These are phyloP conservation scores for Hortiboletus campestris DNA, from an alignment of 768 basidiomycete species.

Conservation along the genomic window DNA sequence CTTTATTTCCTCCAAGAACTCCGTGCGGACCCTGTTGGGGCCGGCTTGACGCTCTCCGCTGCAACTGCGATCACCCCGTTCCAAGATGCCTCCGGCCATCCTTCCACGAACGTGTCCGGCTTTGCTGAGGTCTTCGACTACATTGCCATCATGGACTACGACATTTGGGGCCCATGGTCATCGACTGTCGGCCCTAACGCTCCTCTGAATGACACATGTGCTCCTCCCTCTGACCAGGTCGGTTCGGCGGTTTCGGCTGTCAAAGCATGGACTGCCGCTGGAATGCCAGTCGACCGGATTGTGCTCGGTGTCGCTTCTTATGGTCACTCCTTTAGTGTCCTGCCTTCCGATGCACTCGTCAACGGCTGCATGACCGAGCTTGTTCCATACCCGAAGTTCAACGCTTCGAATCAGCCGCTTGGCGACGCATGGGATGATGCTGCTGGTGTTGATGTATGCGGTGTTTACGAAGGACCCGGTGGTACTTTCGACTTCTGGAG, in stretches of 20 bases:
- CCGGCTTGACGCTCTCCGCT: constrained; percentile 63
- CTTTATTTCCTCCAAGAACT: constrained; percentile 72
- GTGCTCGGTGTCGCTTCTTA: constrained; percentile 81
- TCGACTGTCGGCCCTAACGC: constrained; percentile 73
- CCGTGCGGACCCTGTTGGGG: constrained; percentile 48
- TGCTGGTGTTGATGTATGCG: constrained; percentile 54
- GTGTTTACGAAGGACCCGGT: constrained; percentile 41
- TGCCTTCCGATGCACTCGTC: constrained; percentile 36
- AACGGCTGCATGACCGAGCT: constrained; percentile 36
- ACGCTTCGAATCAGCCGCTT: constrained; percentile 40
- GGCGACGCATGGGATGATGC: constrained; percentile 57
- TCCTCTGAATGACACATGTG: constrained; percentile 77
- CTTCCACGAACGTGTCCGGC: constrained; percentile 64
- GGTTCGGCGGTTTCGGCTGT: constrained; percentile 80
- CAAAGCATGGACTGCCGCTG: constrained; percentile 68
- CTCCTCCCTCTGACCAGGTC: constrained; percentile 49
- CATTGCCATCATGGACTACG: constrained; percentile 66
- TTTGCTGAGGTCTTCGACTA: constrained; percentile 72
- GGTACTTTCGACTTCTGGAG: constrained; percentile 63
- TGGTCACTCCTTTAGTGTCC: constrained; percentile 67
- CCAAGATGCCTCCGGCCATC: constrained; percentile 52
- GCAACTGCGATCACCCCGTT: constrained; percentile 71
- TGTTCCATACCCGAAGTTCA: constrained; percentile 49
- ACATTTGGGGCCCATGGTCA: constrained; percentile 53
- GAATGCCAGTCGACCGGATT: constrained; percentile 67